Base-by-base conservation (phyloP, 805 yeast genomes). In the Candida ipomoeae region DNA sequence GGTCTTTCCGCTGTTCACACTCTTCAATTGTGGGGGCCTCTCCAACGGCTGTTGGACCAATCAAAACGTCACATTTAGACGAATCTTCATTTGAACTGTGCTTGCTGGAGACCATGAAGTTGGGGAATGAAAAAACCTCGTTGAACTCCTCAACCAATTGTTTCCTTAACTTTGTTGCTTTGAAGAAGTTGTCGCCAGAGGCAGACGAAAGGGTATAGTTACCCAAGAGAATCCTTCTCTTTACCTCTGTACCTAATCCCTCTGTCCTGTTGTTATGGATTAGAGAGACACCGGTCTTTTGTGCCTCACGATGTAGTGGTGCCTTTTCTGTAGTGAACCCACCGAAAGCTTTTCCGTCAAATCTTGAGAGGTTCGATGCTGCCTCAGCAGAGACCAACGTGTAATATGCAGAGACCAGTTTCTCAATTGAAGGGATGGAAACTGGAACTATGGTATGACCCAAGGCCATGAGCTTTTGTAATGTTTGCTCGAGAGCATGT, bases 371-470 rank as follows among this genome's bases (percentile, higher is more conserved):
- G 62, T 94, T 94, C 0, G 98, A 92, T 0, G 95, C 84, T 0
- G 97, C 98, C 62, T 94, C 99, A 0, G 97, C 87, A 0, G 97
- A 87, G 1, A 94, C 91, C 35, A 95, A 59, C 0, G 96, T 87
- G 63, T 87, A 92, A 66, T 94, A 94, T 0, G 89, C 80, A 26
- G 95, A 90, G 15, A 94, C 68, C 23, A 91, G 77, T 48, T 75
- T 69, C 51, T 77, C 78, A 8, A 90, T 69, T 0, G 85, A 71
- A 5, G 96, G 96, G 0, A 92, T 63, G 0, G 94, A 83, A 1
- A 94, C 81, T 0, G 83, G 76, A 15, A 73, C 70, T 1, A 94
- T 66, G 8, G 74, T 77, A 55, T 81, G 75, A 14, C 88, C 86
- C 33, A 60, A 48, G 0, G 68, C 62, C 33, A 70, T 64, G 4